These are phyloP conservation scores for Lepiota brunneoincarnata DNA, from an alignment of 768 basidiomycete species.

Conservation along the genomic window DNA sequence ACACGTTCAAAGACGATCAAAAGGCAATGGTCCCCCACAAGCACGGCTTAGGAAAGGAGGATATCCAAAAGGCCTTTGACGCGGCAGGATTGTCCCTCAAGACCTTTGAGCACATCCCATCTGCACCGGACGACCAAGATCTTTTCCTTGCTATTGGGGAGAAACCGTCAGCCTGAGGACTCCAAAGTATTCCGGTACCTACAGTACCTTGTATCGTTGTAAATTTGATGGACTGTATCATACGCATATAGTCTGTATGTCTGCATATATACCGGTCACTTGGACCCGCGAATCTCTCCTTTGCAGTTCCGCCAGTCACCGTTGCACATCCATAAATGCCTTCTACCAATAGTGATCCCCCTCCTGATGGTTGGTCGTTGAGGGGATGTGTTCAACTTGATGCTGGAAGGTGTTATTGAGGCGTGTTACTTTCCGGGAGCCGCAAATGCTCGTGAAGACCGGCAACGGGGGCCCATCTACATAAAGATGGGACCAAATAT, in stretches of 20 bases:
- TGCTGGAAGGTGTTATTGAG: not conserved
- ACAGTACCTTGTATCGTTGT: too few relatives aligned
- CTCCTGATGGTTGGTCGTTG: too few relatives aligned
- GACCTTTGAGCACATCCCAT: conserved; percentile 31
- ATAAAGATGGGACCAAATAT: too few relatives aligned
- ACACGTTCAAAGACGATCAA: conserved; percentile 21
- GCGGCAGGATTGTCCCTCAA: conserved; percentile 49
- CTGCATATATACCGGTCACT: too few relatives aligned
- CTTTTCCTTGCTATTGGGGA: conserved; percentile 60
- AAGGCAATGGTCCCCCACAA: conserved; percentile 52
- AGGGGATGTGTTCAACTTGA: not conserved
- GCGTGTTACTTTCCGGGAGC: not conserved
- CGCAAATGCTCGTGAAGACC: too few relatives aligned
- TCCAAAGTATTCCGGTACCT: too few relatives aligned
- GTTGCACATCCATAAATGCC: too few relatives aligned
- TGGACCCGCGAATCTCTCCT: too few relatives aligned
- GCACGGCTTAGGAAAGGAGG: conserved; percentile 29
- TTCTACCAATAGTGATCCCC: not conserved
- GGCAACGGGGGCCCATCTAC: too few relatives aligned
- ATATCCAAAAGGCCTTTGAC: conserved; percentile 49
- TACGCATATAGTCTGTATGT: too few relatives aligned
- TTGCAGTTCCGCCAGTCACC: too few relatives aligned
- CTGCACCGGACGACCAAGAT: conserved; percentile 31
- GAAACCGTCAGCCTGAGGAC: conserved; percentile 20
- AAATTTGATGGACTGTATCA: too few relatives aligned